These are phyloP conservation scores for Fraxinus quadrangulata DNA, from an alignment of 257 asterid species.

Conservation along the genomic window DNA sequence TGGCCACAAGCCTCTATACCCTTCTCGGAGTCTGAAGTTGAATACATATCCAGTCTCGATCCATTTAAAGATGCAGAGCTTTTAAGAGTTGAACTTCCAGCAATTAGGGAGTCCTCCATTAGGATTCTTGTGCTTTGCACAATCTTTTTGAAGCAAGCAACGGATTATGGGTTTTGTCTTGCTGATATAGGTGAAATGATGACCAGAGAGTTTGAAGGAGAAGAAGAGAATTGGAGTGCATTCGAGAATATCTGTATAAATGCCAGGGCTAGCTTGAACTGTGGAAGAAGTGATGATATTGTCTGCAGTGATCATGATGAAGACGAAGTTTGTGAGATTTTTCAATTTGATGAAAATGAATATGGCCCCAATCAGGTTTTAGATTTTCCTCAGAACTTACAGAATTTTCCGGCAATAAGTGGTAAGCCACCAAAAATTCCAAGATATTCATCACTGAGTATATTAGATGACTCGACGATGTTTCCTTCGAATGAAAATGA, in stretches of 20 bases:
- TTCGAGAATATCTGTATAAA: constrained; percentile 67
- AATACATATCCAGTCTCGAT: constrained; percentile 66
- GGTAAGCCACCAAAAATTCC: constrained; percentile 56
- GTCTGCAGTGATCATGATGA: constrained; percentile 25
- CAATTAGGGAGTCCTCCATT: constrained; percentile 69
- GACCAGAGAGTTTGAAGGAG: constrained; percentile 72
- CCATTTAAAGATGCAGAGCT: constrained; percentile 80
- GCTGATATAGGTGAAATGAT: constrained; percentile 92
- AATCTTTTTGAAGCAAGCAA: constrained; percentile 69
- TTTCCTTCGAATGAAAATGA: constrained; percentile 20
- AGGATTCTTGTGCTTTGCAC: constrained; percentile 85
- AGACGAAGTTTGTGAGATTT: constrained; percentile 41
- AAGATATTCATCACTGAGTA: constrained; percentile 47
- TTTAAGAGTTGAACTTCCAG: constrained; percentile 64
- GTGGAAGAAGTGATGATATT: constrained; percentile 27
- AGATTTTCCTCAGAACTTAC: constrained; percentile 22
- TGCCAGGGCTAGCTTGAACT: constrained; percentile 53
- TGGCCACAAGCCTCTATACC: constrained; percentile 95
- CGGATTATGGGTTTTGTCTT: constrained; percentile 64
- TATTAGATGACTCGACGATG: constrained; percentile 27
- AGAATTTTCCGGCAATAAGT: constrained; percentile 33
- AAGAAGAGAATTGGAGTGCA: constrained; percentile 68
- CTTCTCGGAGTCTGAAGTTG: constrained; percentile 73
- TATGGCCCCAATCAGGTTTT: constrained; percentile 27
- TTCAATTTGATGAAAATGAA: constrained; percentile 49